Percentiles rank a stretch among this genome's conserved stretches.
Conservation (phyloP, 2,329 filamentous ascomycete species). For the Epichloe sylvatica region DNA sequence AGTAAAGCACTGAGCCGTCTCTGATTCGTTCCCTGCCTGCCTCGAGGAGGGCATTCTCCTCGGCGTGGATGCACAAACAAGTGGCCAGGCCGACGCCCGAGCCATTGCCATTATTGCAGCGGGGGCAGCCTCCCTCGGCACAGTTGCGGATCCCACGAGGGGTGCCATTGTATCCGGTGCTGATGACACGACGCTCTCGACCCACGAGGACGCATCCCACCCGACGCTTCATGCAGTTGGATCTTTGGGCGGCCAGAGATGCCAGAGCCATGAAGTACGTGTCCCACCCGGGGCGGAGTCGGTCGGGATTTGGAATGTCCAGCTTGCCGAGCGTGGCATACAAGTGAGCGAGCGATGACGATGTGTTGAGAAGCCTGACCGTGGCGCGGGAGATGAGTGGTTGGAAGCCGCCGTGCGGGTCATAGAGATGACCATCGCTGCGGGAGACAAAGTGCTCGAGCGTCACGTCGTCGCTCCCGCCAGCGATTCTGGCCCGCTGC, state of each 20-base stretch:
- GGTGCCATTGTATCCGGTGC: constrained; percentile 97
- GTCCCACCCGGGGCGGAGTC: constrained; percentile 85
- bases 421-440: constrained; percentile 67
- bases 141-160: constrained; percentile 80
- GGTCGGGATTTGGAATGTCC: constrained; percentile 62
- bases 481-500: constrained; percentile 12
- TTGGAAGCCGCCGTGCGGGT: constrained; percentile 47
- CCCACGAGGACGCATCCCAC: constrained; percentile 86
- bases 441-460: constrained; percentile 43
- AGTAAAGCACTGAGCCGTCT: constrained; percentile 73
- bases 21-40: constrained; percentile 82
- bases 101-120: constrained; percentile 66
- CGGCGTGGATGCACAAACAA: constrained; percentile 92
- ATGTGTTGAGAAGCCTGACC: constrained; percentile 76
- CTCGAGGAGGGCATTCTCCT: constrained; percentile 93
- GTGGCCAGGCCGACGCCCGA: constrained; percentile 64
- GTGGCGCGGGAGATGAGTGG: constrained; percentile 70
- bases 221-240: constrained; percentile 96
- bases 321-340: constrained; percentile 59
- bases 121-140: constrained; percentile 74
- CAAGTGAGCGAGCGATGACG: constrained; percentile 55
- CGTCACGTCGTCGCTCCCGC: constrained; percentile 18
- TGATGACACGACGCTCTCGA: constrained; percentile 71
- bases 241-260: constrained; percentile 73
- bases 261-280: constrained; percentile 98